These are phyloP conservation scores for Acanthochlamys bracteata DNA, from an alignment of 106 monocot species.

Conservation along the genomic window DNA sequence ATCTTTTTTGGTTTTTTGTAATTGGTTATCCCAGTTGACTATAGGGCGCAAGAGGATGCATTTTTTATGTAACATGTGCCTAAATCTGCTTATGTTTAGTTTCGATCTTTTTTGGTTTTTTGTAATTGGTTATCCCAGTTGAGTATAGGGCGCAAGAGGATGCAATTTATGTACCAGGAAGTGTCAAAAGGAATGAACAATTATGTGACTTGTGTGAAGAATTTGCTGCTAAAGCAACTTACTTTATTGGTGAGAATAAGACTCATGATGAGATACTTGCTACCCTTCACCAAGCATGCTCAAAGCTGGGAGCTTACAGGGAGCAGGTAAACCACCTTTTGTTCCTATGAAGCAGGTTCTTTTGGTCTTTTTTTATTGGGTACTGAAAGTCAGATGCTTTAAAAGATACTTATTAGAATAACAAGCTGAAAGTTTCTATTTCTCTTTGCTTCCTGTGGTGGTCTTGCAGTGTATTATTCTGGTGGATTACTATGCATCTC, in stretches of 20 bases:
- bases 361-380: not conserved
- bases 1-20: too few species aligned
- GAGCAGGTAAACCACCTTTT: slow-evolving; percentile 24
- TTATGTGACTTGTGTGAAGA: slow-evolving; percentile 52
- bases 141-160: not conserved
- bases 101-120: too few species aligned
- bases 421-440: too few species aligned
- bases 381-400: not conserved
- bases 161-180: slow-evolving; percentile 4
- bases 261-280: slow-evolving; percentile 39
- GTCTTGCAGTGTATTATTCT: slow-evolving; percentile 46
- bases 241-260: slow-evolving; percentile 43
- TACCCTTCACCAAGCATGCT: slow-evolving; percentile 46
- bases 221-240: slow-evolving; percentile 32
- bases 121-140: not conserved
- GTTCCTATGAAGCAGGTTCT: too few species aligned
- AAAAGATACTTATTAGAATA: not conserved
- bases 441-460: too few species aligned
- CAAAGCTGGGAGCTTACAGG: slow-evolving; percentile 27
- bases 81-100: too few species aligned
- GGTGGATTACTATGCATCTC: slow-evolving; percentile 59
- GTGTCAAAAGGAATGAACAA: slow-evolving; percentile 22
- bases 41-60: not conserved
- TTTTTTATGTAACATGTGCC: too few species aligned
- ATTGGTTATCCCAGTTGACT: not conserved